Evolutionary conservation across 768 basidiomycete species (phyloP).

Genomic region (Suillus weaverae): DNA sequence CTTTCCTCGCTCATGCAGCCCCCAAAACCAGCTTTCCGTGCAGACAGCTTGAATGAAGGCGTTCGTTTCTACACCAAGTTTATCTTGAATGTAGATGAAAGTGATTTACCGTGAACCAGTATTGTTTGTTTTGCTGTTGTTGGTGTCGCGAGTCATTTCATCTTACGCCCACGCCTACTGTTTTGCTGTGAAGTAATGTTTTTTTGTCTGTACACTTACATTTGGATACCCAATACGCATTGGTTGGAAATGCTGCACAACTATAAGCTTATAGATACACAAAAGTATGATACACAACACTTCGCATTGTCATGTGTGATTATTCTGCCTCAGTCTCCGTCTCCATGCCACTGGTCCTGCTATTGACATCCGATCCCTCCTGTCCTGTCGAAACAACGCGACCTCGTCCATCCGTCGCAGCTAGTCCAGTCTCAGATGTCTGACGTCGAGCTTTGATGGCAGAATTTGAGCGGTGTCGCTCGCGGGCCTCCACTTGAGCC

Average conservation of each 20-base stretch:
- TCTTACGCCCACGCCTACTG: too few relatives aligned
- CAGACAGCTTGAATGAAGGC: slow-evolving; percentile 56
- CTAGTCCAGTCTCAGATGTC: slow-evolving; percentile 15
- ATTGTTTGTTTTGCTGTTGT: not conserved
- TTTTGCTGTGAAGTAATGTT: not conserved
- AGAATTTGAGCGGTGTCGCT: slow-evolving; percentile 21
- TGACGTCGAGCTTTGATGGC: slow-evolving; percentile 16
- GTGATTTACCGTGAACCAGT: slow-evolving; percentile 19
- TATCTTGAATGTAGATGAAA: slow-evolving; percentile 67
- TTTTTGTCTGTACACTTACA: not conserved
- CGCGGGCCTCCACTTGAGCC: slow-evolving; percentile 21
- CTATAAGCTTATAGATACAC: slow-evolving; percentile 2
- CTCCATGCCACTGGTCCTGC: slow-evolving; percentile 19
- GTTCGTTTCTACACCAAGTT: slow-evolving; percentile 67
- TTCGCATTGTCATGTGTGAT: slow-evolving; percentile 1
- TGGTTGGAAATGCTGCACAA: not conserved
- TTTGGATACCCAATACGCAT: not conserved
- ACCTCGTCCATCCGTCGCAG: slow-evolving; percentile 17
- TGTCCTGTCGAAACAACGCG: slow-evolving; percentile 22
- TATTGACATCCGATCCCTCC: slow-evolving; percentile 16
- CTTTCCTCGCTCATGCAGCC: slow-evolving; percentile 12
- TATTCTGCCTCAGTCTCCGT: slow-evolving; percentile 14
- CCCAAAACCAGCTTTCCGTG: slow-evolving; percentile 40
- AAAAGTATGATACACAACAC: not conserved
- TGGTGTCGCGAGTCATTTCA: too few relatives aligned